These are phyloP conservation scores for Coemansia sp. DNA, from an alignment of 192 early-diverging fungal species.

Conservation along the genomic window DNA sequence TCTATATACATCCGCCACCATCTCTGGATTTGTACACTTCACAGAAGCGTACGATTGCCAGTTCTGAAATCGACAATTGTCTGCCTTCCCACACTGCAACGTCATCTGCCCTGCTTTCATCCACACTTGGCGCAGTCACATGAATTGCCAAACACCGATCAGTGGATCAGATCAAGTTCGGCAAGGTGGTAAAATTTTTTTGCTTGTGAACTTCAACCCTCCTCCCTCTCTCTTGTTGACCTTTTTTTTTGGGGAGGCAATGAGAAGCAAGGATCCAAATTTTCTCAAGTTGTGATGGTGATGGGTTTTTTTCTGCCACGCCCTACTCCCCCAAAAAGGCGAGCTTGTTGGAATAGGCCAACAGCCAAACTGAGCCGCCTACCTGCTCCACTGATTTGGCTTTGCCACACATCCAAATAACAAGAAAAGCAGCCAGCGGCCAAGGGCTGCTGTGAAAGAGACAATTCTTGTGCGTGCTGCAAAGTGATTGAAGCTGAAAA, in stretches of 20 bases:
- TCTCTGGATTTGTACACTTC: not conserved
- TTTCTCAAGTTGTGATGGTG: too few relatives aligned
- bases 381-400: not conserved
- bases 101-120: not conserved
- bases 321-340: not conserved
- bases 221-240: too few relatives aligned
- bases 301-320: not conserved
- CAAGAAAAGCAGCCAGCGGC: not conserved
- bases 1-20: not conserved
- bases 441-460: not conserved
- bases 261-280: too few relatives aligned
- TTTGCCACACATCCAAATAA: not conserved
- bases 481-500: not conserved
- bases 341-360: not conserved
- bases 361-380: constrained; percentile 8
- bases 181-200: constrained; percentile 9
- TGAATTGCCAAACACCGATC: not conserved
- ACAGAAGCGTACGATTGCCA: not conserved
- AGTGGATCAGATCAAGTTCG: not conserved
- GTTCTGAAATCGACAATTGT: not conserved
- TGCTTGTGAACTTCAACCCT: too few relatives aligned
- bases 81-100: not conserved
- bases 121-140: constrained; percentile 3
- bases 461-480: not conserved
- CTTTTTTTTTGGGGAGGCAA: not conserved